phyloP scores from a whole-genome alignment of 768 basidiomycete species.

The Heimioporus sp. region DNA sequence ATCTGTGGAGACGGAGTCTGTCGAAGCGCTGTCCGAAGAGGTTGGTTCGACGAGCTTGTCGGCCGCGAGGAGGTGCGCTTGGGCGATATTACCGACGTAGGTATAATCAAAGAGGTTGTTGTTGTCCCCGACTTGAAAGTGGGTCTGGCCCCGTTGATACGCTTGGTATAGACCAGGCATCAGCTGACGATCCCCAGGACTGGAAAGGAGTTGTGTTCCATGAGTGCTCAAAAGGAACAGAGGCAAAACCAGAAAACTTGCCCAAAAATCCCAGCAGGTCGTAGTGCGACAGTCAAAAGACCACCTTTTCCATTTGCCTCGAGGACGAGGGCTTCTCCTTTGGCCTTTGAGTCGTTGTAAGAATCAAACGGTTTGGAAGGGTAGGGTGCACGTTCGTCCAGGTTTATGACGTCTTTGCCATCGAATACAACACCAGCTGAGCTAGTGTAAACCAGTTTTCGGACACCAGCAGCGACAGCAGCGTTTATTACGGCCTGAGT shows the following conservation, averaged over 20 bases:
- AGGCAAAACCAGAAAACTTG: slow-evolving; percentile 32
- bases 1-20: slow-evolving; percentile 21
- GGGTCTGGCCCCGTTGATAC: slow-evolving; percentile 78
- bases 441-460: slow-evolving; percentile 91
- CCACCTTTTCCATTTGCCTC: slow-evolving; percentile 84
- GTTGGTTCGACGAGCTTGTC: slow-evolving; percentile 69
- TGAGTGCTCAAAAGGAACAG: slow-evolving; percentile 1
- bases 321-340: slow-evolving; percentile 81
- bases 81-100: slow-evolving; percentile 93
- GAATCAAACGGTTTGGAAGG: slow-evolving; percentile 79
- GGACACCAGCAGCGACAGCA: slow-evolving; percentile 66
- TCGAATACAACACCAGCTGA: slow-evolving; percentile 91
- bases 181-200: slow-evolving; percentile 89
- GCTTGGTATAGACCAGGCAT: slow-evolving; percentile 79
- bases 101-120: slow-evolving; percentile 95
- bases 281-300: slow-evolving; percentile 82
- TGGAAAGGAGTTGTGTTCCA: slow-evolving; percentile 27
- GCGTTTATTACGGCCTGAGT: slow-evolving; percentile 84
- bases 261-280: slow-evolving; percentile 98
- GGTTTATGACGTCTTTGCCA: slow-evolving; percentile 74
- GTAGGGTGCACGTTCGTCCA: slow-evolving; percentile 82
- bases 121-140: slow-evolving; percentile 93
- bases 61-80: slow-evolving; percentile 90
- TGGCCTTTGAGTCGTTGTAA: slow-evolving; percentile 92
- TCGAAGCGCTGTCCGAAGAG: slow-evolving; percentile 30